Conservation (phyloP, 2,329 filamentous ascomycete genomes). For the Ustulina deusta region DNA sequence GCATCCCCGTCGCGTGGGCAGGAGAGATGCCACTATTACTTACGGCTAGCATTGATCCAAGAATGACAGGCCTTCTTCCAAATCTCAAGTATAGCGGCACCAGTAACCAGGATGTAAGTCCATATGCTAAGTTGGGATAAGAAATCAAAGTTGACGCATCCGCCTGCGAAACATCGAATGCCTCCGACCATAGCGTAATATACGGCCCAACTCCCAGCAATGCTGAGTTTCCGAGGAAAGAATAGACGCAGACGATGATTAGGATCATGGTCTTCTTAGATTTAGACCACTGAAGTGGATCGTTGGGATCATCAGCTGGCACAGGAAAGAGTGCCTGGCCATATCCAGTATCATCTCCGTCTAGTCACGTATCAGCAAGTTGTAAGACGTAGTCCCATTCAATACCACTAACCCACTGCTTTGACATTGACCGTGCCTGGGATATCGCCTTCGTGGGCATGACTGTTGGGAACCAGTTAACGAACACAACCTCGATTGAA, state of each 20-base stretch:
- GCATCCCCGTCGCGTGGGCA: not conserved
- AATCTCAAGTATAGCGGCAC: constrained; percentile 68
- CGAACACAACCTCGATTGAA: not conserved
- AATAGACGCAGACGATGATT: constrained; percentile 65
- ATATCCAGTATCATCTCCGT: constrained; percentile 69
- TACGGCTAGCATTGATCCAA: constrained; percentile 55
- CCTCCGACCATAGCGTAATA: constrained; percentile 64
- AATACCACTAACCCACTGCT: constrained; percentile 45
- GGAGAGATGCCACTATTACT: constrained; percentile 21
- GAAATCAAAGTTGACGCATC: constrained; percentile 67
- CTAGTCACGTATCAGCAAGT: constrained; percentile 45
- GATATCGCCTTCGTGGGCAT: constrained; percentile 67
- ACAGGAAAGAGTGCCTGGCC: constrained; percentile 72
- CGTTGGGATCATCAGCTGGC: constrained; percentile 70
- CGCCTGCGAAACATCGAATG: constrained; percentile 63
- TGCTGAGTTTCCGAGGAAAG: constrained; percentile 69
- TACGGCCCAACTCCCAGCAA: constrained; percentile 69
- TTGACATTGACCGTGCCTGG: constrained; percentile 68
- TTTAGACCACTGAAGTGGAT: constrained; percentile 62
- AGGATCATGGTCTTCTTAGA: constrained; percentile 69
- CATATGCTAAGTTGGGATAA: constrained; percentile 71
- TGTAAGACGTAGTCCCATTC: not conserved
- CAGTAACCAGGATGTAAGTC: constrained; percentile 67
- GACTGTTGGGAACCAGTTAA: constrained; percentile 43
- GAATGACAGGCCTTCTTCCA: constrained; percentile 59